These are phyloP conservation scores for Pugionium cornutum DNA, from an alignment of 345 rosid genomes.

Conservation along the genomic window DNA sequence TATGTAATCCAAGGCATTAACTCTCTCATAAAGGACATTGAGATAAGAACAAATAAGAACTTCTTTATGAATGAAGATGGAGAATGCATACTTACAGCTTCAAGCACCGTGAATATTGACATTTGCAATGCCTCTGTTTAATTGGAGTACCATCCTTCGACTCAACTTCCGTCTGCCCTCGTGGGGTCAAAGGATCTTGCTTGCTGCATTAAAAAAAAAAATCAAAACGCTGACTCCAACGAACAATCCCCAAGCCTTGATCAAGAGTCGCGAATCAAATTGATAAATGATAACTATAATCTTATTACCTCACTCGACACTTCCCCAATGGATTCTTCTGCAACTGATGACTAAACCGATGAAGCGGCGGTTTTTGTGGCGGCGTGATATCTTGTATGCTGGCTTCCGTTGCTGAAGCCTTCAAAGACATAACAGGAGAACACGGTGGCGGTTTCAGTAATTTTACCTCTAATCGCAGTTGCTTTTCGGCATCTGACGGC, in stretches of 20 bases:
- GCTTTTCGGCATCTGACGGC: slow-evolving; percentile 15
- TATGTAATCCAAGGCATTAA: background rate
- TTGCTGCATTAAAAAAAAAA: slow-evolving; percentile 40
- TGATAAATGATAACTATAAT: background rate
- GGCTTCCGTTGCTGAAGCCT: slow-evolving; percentile 27
- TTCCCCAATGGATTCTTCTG: slow-evolving; percentile 43
- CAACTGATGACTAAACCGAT: slow-evolving; percentile 47
- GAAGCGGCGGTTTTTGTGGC: slow-evolving; percentile 36
- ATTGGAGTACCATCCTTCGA: slow-evolving; percentile 60
- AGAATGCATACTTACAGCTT: slow-evolving; percentile 59
- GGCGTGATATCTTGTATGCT: slow-evolving; percentile 33
- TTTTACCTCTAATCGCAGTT: slow-evolving; percentile 26
- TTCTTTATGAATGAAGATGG: background rate
- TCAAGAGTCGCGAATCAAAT: slow-evolving; percentile 1
- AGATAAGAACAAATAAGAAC: too few relatives aligned
- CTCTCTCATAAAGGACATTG: background rate
- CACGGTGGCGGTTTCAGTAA: slow-evolving; percentile 23
- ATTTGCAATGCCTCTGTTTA: slow-evolving; percentile 71
- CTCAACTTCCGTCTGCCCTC: slow-evolving; percentile 38
- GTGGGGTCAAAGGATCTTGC: slow-evolving; percentile 51
- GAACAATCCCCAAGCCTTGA: background rate
- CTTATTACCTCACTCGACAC: slow-evolving; percentile 40
- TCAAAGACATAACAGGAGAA: slow-evolving; percentile 24
- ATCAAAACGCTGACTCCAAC: background rate
- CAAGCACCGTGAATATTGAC: slow-evolving; percentile 76